Evolutionary conservation across 2,329 filamentous ascomycete species (phyloP).

Genomic region (Fusarium pininemorale): DNA sequence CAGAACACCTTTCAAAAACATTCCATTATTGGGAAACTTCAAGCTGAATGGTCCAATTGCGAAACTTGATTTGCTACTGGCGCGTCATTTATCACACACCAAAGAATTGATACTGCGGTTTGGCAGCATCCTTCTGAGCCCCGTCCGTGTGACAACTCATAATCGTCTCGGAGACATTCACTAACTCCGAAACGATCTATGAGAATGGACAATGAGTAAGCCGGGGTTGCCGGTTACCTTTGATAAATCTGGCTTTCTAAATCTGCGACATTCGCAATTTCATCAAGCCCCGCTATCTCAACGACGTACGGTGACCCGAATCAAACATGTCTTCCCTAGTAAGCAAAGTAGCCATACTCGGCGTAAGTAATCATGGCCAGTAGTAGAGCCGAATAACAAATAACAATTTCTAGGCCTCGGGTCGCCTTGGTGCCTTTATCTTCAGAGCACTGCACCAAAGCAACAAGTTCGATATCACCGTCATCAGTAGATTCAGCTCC

Average conservation of each 20-base stretch:
- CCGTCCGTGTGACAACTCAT: fast-evolving
- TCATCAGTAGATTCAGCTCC: background rate
- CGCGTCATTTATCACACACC: background rate
- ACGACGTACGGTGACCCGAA: no score
- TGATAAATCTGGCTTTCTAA: no score
- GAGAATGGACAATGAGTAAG: no score
- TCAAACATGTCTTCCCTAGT: background rate
- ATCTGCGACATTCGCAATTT: background rate
- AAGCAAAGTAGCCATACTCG: background rate
- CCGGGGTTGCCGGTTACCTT: no score
- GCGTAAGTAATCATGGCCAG: background rate
- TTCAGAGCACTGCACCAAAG: background rate
- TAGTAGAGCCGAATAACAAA: background rate
- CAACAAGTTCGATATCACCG: background rate
- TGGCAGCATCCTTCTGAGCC: fast-evolving
- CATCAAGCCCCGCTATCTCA: background rate
- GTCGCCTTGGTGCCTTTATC: background rate
- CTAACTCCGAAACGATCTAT: background rate
- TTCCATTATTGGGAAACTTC: fast-evolving
- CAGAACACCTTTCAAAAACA: background rate
- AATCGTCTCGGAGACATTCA: background rate
- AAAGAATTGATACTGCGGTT: background rate
- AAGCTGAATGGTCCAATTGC: fast-evolving
- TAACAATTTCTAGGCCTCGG: background rate
- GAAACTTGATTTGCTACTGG: background rate